Conservation (phyloP, 495 filamentous ascomycete species). For the Neurospora tetrasperma region DNA sequence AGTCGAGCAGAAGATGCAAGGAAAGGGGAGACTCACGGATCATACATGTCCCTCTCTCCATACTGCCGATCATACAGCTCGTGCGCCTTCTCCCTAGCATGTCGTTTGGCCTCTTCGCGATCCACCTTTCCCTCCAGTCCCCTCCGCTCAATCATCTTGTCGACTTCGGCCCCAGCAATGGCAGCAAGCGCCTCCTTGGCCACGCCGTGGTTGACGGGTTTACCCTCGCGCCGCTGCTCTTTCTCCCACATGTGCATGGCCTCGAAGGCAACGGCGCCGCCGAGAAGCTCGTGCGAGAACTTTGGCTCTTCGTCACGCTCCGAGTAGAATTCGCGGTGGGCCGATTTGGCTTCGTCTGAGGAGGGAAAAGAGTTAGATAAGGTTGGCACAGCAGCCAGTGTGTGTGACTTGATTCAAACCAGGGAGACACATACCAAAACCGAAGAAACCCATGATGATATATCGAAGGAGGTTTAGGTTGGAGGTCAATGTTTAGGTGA, state of each 20-base stretch:
- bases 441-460: slow-evolving; percentile 26
- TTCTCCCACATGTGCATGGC: slow-evolving; percentile 76
- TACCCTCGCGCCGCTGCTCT: slow-evolving; percentile 61
- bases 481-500: slow-evolving; percentile 3
- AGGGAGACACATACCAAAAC: slow-evolving; percentile 23
- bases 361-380: not conserved
- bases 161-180: slow-evolving; percentile 62
- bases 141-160: slow-evolving; percentile 73
- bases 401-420: not conserved
- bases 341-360: slow-evolving; percentile 33
- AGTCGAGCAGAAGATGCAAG: not conserved
- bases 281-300: slow-evolving; percentile 63
- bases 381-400: not conserved
- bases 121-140: slow-evolving; percentile 56
- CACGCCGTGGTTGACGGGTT: slow-evolving; percentile 57
- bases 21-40: slow-evolving; percentile 32
- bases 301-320: slow-evolving; percentile 37
- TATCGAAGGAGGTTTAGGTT: not conserved
- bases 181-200: slow-evolving; percentile 70
- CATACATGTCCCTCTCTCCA: slow-evolving; percentile 35
- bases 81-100: slow-evolving; percentile 56
- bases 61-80: slow-evolving; percentile 53
- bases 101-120: slow-evolving; percentile 51
- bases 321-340: slow-evolving; percentile 53
- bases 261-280: slow-evolving; percentile 68